Percentiles rank a stretch among this genome's conserved stretches.
These are phyloP conservation scores for Apiotrichum montevideense DNA, from an alignment of 1,284 basidiomycete species.

Conservation along the genomic window DNA sequence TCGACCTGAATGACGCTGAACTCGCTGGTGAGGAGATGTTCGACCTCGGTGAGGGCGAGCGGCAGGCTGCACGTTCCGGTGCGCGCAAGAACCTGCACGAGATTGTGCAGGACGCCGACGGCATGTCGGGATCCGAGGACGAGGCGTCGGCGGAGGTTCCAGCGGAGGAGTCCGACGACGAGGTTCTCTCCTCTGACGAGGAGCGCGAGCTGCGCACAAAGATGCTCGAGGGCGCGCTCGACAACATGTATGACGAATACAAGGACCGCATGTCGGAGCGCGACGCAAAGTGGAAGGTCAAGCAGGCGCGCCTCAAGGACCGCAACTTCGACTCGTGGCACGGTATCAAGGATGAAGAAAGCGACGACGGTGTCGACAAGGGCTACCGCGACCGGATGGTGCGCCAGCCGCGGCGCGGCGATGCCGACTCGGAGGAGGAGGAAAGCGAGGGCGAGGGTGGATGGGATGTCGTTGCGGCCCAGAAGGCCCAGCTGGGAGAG, in stretches of 20 bases:
- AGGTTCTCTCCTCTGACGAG: conserved; percentile 60
- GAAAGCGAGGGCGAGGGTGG: conserved; percentile 58
- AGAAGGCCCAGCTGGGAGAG: conserved; percentile 57
- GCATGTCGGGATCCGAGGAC: conserved; percentile 47
- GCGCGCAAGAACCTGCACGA: conserved; percentile 49
- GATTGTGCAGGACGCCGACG: conserved; percentile 50
- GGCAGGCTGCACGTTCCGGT: conserved; percentile 50
- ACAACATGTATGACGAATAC: conserved; percentile 84
- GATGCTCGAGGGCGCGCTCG: conserved; percentile 76
- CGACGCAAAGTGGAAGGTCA: conserved; percentile 85
- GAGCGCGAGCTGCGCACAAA: conserved; percentile 60
- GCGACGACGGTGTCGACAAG: conserved; percentile 46
- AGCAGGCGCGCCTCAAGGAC: conserved; percentile 71
- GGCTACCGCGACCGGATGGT: conserved; percentile 26
- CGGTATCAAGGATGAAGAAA: conserved; percentile 55
- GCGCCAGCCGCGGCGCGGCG: conserved; percentile 25
- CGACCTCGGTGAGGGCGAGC: conserved; percentile 65
- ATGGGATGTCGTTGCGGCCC: conserved; percentile 63
- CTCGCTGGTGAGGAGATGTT: conserved; percentile 69
- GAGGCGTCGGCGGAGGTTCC: conserved; percentile 19
- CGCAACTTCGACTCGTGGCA: conserved; percentile 66
- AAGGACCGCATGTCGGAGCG: conserved; percentile 71
- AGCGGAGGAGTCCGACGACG: conserved; percentile 48
- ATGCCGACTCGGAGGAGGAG: conserved; percentile 53
- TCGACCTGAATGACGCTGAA: conserved; percentile 67